Evolutionary conservation across 1,139 yeast genomes (phyloP), one percentile per base, ranked within the genome.

Genomic region (Saccharomyces hybrid): DNA sequence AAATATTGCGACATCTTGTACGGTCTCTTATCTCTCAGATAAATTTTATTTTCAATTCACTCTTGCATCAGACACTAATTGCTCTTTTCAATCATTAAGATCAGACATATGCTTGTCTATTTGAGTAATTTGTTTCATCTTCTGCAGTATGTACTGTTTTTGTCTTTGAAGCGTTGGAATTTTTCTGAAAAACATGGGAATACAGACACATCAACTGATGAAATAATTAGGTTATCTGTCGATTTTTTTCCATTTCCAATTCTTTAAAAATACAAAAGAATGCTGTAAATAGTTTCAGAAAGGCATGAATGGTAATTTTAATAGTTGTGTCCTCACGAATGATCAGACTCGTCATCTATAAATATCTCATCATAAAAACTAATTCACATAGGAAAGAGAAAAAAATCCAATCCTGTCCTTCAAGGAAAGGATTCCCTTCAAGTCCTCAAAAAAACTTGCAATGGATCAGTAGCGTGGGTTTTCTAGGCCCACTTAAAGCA

Each of bases 21-120:
- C 42, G 42, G 11, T 14, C 23, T 38, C 42, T 38, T 8, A 38
- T 38, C 42, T 38, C 42, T 38, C 42, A 53, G 54, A 26, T 32
- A 23, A 47, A 28, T 25, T 19, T 19, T 19, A 19, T 14, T 55
- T 56, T 52, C 48, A 13, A 31, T 46, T 14, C 4, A 47, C 14
- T 19, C 41, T 51, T 52, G 56, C 66, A 63, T 65, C 68, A 65
- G 68, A 64, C 67, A 60, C 51, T 58, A 59, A 62, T 61, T 60
- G 56, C 61, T 61, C 58, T 55, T 63, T 54, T 64, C 63, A 56
- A 58, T 61, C 67, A 63, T 19, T 19, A 55, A 59, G 57, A 50
- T 91, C 96, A 84, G 99, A 91, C 97, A 93, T 93, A 91, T 93
- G 99, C 98, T 91, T 93, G 99, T 91, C 97, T 76, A 56, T 60